Percentiles rank a stretch among this genome's conserved stretches.
Evolutionary conservation across 169 alveolate species (phyloP).

Genomic region (Cryptosporidium canis): DNA sequence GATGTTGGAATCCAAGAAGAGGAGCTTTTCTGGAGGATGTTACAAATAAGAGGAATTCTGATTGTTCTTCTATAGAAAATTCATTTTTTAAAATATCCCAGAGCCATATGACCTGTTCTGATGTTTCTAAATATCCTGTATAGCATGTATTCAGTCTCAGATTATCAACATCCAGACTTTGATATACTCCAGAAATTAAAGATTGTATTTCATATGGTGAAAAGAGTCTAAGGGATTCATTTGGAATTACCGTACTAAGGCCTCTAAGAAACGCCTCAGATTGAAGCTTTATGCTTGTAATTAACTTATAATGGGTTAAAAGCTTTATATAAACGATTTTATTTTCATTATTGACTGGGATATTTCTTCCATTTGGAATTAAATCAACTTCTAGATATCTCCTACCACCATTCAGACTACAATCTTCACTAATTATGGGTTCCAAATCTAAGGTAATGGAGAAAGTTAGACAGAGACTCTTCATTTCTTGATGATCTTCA

Average conservation of each 20-base stretch:
- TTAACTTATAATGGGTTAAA: slow-evolving; percentile 89
- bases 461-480: slow-evolving; percentile 77
- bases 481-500: slow-evolving; percentile 75
- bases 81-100: slow-evolving; percentile 92
- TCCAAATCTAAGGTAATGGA: slow-evolving; percentile 70
- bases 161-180: slow-evolving; percentile 90
- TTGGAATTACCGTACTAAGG: slow-evolving; percentile 88
- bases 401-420: not conserved
- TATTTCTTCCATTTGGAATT: slow-evolving; percentile 80
- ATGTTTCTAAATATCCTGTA: slow-evolving; percentile 86
- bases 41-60: slow-evolving; percentile 92
- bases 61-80: slow-evolving; percentile 86
- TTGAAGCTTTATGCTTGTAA: slow-evolving; percentile 85
- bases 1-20: slow-evolving; percentile 90
- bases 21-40: slow-evolving; percentile 97
- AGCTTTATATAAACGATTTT: slow-evolving; percentile 87
- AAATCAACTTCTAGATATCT: slow-evolving; percentile 74
- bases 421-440: not conserved
- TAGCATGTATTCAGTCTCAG: slow-evolving; percentile 86
- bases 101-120: slow-evolving; percentile 87
- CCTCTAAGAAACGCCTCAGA: slow-evolving; percentile 89
- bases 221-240: slow-evolving; percentile 90
- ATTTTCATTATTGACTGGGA: slow-evolving; percentile 82
- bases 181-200: slow-evolving; percentile 92
- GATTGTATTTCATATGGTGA: slow-evolving; percentile 92